Conservation (phyloP, 192 early-diverging fungal genomes). For the Piromyces finnis region DNA sequence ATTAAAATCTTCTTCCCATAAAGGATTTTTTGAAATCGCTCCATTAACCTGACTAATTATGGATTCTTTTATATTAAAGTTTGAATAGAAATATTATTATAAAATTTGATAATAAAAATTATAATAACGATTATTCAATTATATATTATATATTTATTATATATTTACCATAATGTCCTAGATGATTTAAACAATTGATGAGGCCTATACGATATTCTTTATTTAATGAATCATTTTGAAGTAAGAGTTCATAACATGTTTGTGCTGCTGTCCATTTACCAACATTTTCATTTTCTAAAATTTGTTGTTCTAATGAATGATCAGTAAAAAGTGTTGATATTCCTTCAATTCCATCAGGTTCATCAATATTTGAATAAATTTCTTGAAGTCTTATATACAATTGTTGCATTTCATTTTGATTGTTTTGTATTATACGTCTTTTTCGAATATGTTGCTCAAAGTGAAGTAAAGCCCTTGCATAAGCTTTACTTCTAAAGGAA, state of each 20-base stretch:
- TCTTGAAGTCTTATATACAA: slow-evolving; percentile 29
- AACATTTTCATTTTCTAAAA: slow-evolving; percentile 37
- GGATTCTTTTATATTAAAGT: slow-evolving; percentile 29
- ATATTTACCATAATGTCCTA: slow-evolving; percentile 44
- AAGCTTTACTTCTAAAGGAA: slow-evolving; percentile 34
- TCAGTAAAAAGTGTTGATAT: slow-evolving; percentile 25
- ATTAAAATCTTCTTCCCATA: slow-evolving; percentile 25
- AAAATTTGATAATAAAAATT: not conserved
- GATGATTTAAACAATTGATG: slow-evolving; percentile 46
- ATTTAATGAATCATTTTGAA: slow-evolving; percentile 19
- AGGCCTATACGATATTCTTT: slow-evolving; percentile 31
- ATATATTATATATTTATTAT: not conserved
- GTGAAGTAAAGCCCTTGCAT: slow-evolving; percentile 49
- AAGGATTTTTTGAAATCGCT: slow-evolving; percentile 12
- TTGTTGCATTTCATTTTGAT: slow-evolving; percentile 11
- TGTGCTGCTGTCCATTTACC: slow-evolving; percentile 50
- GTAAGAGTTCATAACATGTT: slow-evolving; percentile 33
- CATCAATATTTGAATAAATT: slow-evolving; percentile 48
- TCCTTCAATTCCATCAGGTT: slow-evolving; percentile 51
- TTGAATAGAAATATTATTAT: no score
- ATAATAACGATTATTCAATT: no score
- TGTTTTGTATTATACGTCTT: not conserved
- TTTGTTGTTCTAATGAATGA: slow-evolving; percentile 38
- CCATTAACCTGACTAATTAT: slow-evolving; percentile 28
- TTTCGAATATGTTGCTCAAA: slow-evolving; percentile 43